Evolutionary conservation across 2,329 filamentous ascomycete species (phyloP), one percentile per base, ranked within the genome.

Genomic region (Trematosphaeria pertusa): DNA sequence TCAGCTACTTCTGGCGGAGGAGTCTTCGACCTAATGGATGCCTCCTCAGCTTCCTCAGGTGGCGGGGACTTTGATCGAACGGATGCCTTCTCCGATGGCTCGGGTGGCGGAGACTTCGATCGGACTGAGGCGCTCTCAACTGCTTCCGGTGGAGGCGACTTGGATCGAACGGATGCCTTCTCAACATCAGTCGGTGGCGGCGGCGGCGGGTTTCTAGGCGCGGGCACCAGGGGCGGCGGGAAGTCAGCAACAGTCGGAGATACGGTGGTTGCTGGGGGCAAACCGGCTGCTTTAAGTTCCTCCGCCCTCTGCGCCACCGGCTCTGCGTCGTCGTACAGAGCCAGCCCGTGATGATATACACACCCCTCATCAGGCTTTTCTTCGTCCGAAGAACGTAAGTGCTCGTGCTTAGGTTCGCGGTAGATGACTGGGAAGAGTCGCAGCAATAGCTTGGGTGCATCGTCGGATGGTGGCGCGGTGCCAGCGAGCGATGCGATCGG

Each of bases 361-460:
- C 75, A 79, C 8, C 73, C 74, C 38, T 74, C 71, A 46, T 80
- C 77, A 31, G 69, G 65, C 38, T 57, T 60, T 34, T 78, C 77
- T 26, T 73, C 71, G 3, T 74, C 71, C 6, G 56, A 38, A 7
- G 50, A 43, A 17, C 65, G 62, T 59, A 80, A 77, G 43, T 61
- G 63, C 38, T 70, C 68, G 46, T 80, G 78, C 11, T 76, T 76
- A 11, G 75, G 69, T 59, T 82, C 79, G n/a, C 80, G 75, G 36
- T 72, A 70, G 32, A 82, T 78, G 37, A 78, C 75, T 2, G 80
- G 80, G 64, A 81, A 79, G 3, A 80, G 70, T 18, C 78, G 73
- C 8, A 82, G 65, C 17, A 82, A 65, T 7, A 81, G 70, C 56
- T 75, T 72, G 9, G 75, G 73, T 15, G 62, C 47, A 12, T 62